These are phyloP conservation scores for Coprinopsis sp. DNA, from an alignment of 768 basidiomycete species.

Conservation along the genomic window DNA sequence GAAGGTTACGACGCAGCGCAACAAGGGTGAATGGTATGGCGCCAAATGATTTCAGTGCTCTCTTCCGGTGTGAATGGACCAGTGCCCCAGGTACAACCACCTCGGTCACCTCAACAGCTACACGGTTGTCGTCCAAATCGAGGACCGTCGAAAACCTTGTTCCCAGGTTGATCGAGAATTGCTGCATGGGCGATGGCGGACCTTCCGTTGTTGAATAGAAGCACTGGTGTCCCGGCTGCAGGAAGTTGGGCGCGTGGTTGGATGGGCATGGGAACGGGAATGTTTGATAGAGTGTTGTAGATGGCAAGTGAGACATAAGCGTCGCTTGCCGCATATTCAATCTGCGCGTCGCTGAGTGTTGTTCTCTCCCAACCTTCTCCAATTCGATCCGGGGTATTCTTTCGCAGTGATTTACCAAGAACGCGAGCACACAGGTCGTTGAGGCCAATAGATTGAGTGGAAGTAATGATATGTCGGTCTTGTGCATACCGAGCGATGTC, in stretches of 20 bases:
- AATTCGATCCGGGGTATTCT: too few species aligned
- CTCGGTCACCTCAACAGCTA: conserved; percentile 13
- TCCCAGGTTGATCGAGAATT: not conserved
- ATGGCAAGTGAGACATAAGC: conserved; percentile 19
- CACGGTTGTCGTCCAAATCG: not conserved
- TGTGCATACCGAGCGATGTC: conserved; percentile 18
- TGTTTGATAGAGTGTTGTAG: too few species aligned
- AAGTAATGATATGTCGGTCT: conserved; percentile 8
- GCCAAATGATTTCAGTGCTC: conserved; percentile 14
- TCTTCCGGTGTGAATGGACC: conserved; percentile 11
- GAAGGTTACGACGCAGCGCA: conserved; percentile 8
- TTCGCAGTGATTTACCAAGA: conserved; percentile 15
- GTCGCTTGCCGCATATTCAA: conserved; percentile 11
- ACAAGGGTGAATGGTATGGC: conserved; percentile 11
- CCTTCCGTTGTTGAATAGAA: conserved; percentile 6
- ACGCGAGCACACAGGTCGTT: conserved; percentile 25
- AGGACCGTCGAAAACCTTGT: not conserved
- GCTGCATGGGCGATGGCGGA: not conserved
- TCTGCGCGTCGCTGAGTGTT: too few species aligned
- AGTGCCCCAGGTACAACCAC: conserved; percentile 16
- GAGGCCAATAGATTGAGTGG: conserved; percentile 18
- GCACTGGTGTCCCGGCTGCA: not conserved
- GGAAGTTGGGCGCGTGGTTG: not conserved
- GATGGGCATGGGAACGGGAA: not conserved
- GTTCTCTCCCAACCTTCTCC: too few species aligned